Evolutionary conservation across 2,329 filamentous ascomycete genomes (phyloP).

Genomic region (Didymella glomerata): DNA sequence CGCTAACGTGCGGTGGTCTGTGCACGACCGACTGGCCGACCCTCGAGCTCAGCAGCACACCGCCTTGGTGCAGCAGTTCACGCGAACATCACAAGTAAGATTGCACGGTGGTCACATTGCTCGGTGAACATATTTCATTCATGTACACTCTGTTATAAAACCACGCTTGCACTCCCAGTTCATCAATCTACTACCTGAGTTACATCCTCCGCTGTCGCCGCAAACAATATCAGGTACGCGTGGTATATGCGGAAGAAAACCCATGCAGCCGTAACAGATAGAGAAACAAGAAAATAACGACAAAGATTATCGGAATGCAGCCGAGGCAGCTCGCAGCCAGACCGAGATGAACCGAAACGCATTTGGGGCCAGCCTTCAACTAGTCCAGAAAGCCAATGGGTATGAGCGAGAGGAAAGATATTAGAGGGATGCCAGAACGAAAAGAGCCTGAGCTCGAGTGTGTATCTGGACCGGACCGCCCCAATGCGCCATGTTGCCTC

Average conservation of each 20-base stretch:
- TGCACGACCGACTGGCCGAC: background rate
- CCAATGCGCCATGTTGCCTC: constrained; percentile 48
- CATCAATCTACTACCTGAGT: constrained; percentile 35
- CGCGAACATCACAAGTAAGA: constrained; percentile 1
- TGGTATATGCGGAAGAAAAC: constrained; percentile 51
- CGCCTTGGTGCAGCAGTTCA: constrained; percentile 7
- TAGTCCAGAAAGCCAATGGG: constrained; percentile 47
- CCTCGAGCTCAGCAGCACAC: background rate
- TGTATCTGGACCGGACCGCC: constrained; percentile 47
- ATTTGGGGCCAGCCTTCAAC: constrained; percentile 52
- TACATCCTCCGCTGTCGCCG: constrained; percentile 29
- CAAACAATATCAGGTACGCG: constrained; percentile 41
- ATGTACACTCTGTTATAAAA: constrained; percentile 34
- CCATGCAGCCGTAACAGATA: constrained; percentile 30
- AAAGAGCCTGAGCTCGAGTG: constrained; percentile 47
- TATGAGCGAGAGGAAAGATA: constrained; percentile 50
- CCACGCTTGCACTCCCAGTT: constrained; percentile 27
- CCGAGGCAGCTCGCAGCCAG: constrained; percentile 32
- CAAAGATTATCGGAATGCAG: constrained; percentile 40
- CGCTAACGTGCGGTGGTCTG: background rate
- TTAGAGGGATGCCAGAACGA: constrained; percentile 46
- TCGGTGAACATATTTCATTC: constrained; percentile 33
- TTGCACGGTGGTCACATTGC: background rate
- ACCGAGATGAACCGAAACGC: constrained; percentile 40
- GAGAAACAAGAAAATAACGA: constrained; percentile 29